Evolutionary conservation across 2,329 filamentous ascomycete species (phyloP).

Genomic region (Thielaviopsis ethacetica): DNA sequence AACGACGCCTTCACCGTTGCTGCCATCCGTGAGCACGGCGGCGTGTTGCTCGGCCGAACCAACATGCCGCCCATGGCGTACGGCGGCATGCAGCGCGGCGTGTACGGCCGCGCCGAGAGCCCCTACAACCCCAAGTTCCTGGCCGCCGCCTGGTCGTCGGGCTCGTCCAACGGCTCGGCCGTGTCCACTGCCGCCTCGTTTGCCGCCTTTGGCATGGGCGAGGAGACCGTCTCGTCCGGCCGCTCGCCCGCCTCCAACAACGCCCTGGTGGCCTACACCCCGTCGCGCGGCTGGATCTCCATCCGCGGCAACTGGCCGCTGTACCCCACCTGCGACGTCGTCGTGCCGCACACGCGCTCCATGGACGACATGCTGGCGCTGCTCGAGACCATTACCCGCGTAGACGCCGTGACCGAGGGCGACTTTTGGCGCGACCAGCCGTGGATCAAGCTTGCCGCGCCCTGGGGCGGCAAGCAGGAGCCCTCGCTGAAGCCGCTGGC

Average conservation of each 20-base stretch:
- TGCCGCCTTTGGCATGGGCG: slow-evolving; percentile 35
- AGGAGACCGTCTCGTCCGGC: slow-evolving; percentile 40
- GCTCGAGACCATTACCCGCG: slow-evolving; percentile 28
- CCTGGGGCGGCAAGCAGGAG: slow-evolving; percentile 19
- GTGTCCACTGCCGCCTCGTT: slow-evolving; percentile 33
- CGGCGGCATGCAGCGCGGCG: slow-evolving; percentile 39
- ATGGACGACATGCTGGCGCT: slow-evolving; percentile 33
- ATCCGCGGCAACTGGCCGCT: slow-evolving; percentile 37
- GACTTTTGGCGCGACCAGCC: slow-evolving; percentile 40
- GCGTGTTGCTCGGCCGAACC: slow-evolving; percentile 25
- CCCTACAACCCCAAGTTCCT: slow-evolving; percentile 38
- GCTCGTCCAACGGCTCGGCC: slow-evolving; percentile 40
- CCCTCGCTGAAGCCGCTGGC: slow-evolving; percentile 20
- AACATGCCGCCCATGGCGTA: slow-evolving; percentile 31
- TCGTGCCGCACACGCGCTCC: slow-evolving; percentile 35
- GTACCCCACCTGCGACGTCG: slow-evolving; percentile 38
- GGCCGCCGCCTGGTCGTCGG: slow-evolving; percentile 37
- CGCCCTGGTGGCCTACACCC: slow-evolving; percentile 37
- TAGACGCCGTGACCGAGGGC: slow-evolving; percentile 24
- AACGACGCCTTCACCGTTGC: slow-evolving; percentile 35
- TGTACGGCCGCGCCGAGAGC: slow-evolving; percentile 38
- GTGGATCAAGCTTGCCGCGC: slow-evolving; percentile 24
- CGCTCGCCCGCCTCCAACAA: slow-evolving; percentile 41
- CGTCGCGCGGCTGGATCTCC: slow-evolving; percentile 34
- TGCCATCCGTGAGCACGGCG: slow-evolving; percentile 30